A percentile compares a stretch with the other conserved stretches of the same genome.
phyloP scores from a whole-genome alignment of 164 flowering plant species.

The Paratinospora sagittata region DNA sequence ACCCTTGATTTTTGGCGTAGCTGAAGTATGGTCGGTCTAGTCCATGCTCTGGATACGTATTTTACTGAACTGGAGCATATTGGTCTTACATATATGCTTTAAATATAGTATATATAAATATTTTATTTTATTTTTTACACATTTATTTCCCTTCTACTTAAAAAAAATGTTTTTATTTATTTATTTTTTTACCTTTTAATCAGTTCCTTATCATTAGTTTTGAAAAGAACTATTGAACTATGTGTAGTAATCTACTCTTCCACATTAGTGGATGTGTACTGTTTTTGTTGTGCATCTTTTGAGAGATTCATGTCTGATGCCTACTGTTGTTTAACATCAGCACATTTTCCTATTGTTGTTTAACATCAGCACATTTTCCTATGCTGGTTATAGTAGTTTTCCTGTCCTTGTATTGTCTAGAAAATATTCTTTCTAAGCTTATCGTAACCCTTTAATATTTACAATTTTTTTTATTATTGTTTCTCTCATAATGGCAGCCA shows the following conservation, averaged over 20 bases:
- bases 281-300: not conserved
- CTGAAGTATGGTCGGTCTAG: not conserved
- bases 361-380: not conserved
- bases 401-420: not conserved
- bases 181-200: not conserved
- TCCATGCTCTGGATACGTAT: not conserved
- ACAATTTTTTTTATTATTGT: too few species aligned
- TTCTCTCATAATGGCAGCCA: not conserved
- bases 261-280: not conserved
- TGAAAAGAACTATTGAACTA: too few species aligned
- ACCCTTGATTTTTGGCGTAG: not conserved
- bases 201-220: not conserved
- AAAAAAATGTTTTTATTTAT: not conserved
- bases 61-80: not conserved
- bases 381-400: not conserved
- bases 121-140: not conserved
- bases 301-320: not conserved
- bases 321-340: not conserved
- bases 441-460: not conserved
- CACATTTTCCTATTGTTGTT: not conserved
- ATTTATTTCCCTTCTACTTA: not conserved
- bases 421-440: not conserved
- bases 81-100: not conserved
- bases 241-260: too few species aligned
- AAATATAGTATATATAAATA: not conserved